A percentile compares a stretch with the other conserved stretches of the same genome.
Evolutionary conservation across 225 moss, liverwort and hornwort genomes (phyloP).

Genomic region (Neckera pumila): DNA sequence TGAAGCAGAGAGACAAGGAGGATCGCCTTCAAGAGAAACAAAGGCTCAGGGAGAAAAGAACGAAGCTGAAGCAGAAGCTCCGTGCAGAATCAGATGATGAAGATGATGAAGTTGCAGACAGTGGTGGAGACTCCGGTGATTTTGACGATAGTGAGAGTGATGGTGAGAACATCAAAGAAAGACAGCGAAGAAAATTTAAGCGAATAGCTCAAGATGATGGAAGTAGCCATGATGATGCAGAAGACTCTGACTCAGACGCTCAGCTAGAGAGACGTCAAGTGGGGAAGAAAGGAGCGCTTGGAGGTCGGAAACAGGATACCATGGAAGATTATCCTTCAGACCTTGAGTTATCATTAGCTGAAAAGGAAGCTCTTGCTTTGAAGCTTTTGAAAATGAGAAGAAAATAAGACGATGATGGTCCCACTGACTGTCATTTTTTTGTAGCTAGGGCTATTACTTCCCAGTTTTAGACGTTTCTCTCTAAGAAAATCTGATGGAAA

Average conservation of each 20-base stretch:
- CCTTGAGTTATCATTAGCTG: slow-evolving; percentile 57
- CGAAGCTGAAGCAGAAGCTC: slow-evolving; percentile 64
- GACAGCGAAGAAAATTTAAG: slow-evolving; percentile 27
- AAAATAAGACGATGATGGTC: slow-evolving; percentile 18
- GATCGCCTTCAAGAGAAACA: slow-evolving; percentile 79
- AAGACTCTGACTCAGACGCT: not conserved
- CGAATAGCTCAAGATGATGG: slow-evolving; percentile 14
- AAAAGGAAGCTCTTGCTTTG: slow-evolving; percentile 79
- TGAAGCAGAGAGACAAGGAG: slow-evolving; percentile 88
- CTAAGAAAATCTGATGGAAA: not conserved
- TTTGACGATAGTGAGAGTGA: slow-evolving; percentile 23
- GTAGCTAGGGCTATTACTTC: slow-evolving; percentile 1
- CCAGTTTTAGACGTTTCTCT: not conserved
- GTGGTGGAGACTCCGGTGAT: slow-evolving; percentile 16
- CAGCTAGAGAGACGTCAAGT: not conserved
- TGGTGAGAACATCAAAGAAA: slow-evolving; percentile 25
- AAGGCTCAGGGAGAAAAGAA: slow-evolving; percentile 66
- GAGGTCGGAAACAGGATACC: not conserved
- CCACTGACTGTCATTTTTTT: not conserved
- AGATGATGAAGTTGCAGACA: slow-evolving; percentile 29
- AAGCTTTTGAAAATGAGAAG: slow-evolving; percentile 64
- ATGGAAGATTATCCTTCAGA: slow-evolving; percentile 3
- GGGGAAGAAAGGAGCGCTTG: not conserved
- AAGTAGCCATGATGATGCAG: not conserved
- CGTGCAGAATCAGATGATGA: slow-evolving; percentile 34